Conservation (phyloP, 148 eudicot genomes). For the Hydrangea macrophylla region DNA sequence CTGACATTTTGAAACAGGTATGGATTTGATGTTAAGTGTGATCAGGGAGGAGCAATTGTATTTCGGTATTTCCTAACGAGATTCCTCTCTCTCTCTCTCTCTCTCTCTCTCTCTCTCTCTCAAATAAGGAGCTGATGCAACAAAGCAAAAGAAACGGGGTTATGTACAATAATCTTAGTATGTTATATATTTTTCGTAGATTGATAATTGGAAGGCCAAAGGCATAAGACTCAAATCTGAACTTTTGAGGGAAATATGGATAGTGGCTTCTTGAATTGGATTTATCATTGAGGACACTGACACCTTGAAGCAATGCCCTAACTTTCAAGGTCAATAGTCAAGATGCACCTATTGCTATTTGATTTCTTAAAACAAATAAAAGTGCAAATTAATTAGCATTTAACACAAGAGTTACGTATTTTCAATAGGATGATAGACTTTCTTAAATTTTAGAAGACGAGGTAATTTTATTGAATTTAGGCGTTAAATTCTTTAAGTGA, state of each 20-base stretch:
- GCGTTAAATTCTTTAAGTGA: no score
- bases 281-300: no score
- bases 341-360: no score
- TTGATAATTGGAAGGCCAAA: no score
- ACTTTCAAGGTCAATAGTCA: no score
- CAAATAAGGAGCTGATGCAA: neutral
- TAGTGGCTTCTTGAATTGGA: neutral
- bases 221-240: neutral
- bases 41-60: neutral
- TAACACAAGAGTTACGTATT: no score
- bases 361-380: no score
- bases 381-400: no score
- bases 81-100: neutral
- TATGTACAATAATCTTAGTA: neutral
- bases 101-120: neutral
- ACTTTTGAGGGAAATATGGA: neutral
- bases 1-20: slow-evolving; percentile 54
- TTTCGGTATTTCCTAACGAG: neutral
- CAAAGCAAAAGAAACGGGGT: neutral
- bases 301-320: no score
- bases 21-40: slow-evolving; percentile 3
- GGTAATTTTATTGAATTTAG: no score
- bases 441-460: no score
- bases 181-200: neutral
- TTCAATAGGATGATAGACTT: no score